Evolutionary conservation across 2,329 filamentous ascomycete genomes (phyloP), one percentile per base, ranked within the genome.

Genomic region (Aspergillus ruber): DNA sequence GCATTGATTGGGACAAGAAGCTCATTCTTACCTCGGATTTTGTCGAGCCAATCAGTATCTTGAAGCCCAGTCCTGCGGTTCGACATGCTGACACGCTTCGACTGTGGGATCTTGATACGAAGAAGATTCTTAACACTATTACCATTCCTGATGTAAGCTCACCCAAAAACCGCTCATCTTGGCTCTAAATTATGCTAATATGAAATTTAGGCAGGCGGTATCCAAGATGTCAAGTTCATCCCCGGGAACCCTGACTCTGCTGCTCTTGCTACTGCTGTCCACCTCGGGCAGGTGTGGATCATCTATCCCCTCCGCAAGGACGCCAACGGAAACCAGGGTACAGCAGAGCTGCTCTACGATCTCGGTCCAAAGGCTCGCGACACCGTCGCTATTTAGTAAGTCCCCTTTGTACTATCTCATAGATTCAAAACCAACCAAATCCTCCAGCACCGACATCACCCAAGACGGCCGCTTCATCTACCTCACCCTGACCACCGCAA

Each of bases 211-310:
- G 78, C 79, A 32, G 71, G 73, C 36, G 80, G 80, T 50, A 83
- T 83, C 44, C 80, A 83, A 57, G 80, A 84, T 52, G 77, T 84
- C 58, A 84, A 84, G 63, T 82, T 83, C 66, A 83, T 83, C 51
- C 81, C 80, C 1, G 76, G 77, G 7, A 79, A 83, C 69, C 59
- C 68, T 6, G 80, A 83, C 52, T 70, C 69, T 29, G 80, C 80
- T 27, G 80, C 80, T 9, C 67, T 83, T 20, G 80, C 80, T 7
- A 82, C 79, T 10, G 80, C 81, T 13, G 80, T 83, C 17, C 73
- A 76, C 27, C 73, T 77, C 3, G 80, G 79, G 8, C 74, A 83
- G 56, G 77, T 83, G 54, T 84, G 80, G 80, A 77, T 83, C 61
- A 82, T 84, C 65, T 83, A 83, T 61, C 81, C 81, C 18, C 77